Conservation (phyloP, 2,329 filamentous ascomycete species). For the Teratosphaeria nubilosa region DNA sequence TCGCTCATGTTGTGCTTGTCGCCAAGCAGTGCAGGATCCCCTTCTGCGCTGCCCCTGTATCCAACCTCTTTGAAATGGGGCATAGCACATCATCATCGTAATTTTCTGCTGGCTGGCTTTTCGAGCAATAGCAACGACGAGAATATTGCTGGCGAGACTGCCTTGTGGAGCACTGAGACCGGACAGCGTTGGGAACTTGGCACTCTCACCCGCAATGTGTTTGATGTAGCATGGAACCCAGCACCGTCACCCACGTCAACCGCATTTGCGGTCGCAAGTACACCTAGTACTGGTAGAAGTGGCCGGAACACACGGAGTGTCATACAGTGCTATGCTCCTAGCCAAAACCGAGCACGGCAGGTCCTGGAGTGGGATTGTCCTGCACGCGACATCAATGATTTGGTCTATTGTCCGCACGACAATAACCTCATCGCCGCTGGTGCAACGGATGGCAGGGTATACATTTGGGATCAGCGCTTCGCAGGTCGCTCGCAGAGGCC, state of each 20-base stretch:
- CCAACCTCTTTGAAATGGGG: constrained; percentile 44
- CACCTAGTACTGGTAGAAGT: constrained; percentile 27
- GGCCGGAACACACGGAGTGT: constrained; percentile 37
- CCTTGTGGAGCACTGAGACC: constrained; percentile 42
- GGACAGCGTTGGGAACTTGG: constrained; percentile 31
- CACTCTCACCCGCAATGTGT: constrained; percentile 44
- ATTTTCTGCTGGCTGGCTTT: constrained; percentile 47
- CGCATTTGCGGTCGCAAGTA: constrained; percentile 45
- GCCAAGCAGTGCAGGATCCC: constrained; percentile 10
- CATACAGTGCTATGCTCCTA: constrained; percentile 43
- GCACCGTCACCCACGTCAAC: constrained; percentile 25
- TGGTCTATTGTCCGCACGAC: constrained; percentile 37
- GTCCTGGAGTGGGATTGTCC: constrained; percentile 45
- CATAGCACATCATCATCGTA: constrained; percentile 22
- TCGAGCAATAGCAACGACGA: constrained; percentile 27
- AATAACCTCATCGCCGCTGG: constrained; percentile 46
- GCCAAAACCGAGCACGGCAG: constrained; percentile 22
- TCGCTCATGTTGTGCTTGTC: constrained; percentile 7
- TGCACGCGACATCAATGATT: constrained; percentile 52
- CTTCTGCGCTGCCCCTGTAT: constrained; percentile 22
- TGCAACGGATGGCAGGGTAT: constrained; percentile 50
- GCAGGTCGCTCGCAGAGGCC: constrained; percentile 28
- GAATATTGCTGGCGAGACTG: constrained; percentile 41
- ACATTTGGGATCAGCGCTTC: constrained; percentile 49
- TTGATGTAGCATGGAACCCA: constrained; percentile 50